Conservation (phyloP, 768 basidiomycete species). For the Multifurca ochricompacta region DNA sequence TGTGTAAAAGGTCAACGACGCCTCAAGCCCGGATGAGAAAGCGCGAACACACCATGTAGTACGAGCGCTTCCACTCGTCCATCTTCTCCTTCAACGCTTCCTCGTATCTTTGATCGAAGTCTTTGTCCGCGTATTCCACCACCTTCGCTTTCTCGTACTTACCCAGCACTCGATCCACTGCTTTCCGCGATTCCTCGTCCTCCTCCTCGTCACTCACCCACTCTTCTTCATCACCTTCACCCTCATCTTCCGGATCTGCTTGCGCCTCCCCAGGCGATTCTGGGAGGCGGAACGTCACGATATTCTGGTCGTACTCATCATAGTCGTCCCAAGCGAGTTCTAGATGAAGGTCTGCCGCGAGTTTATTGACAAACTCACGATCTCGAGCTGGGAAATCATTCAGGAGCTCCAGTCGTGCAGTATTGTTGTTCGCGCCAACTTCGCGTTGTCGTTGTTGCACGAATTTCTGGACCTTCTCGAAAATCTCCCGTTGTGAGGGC, state of each 20-base stretch:
- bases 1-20: slow-evolving; percentile 29
- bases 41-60: slow-evolving; percentile 63
- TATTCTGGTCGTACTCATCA: slow-evolving; percentile 71
- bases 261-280: slow-evolving; percentile 31
- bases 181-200: slow-evolving; percentile 63
- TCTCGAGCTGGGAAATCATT: slow-evolving; percentile 80
- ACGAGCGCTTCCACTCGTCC: slow-evolving; percentile 38
- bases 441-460: slow-evolving; percentile 42
- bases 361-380: slow-evolving; percentile 64
- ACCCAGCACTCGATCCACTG: slow-evolving; percentile 72
- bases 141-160: slow-evolving; percentile 88
- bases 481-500: slow-evolving; percentile 63
- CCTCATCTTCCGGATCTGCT: slow-evolving; percentile 33
- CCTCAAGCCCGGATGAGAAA: background rate
- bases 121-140: slow-evolving; percentile 60
- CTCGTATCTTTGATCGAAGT: slow-evolving; percentile 76
- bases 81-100: slow-evolving; percentile 23
- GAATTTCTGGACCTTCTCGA: slow-evolving; percentile 72
- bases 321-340: slow-evolving; percentile 89
- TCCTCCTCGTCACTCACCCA: slow-evolving; percentile 51
- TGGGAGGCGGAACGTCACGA: slow-evolving; percentile 63
- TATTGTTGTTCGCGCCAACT: slow-evolving; percentile 27
- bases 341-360: slow-evolving; percentile 74
- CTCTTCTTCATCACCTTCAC: slow-evolving; percentile 42
- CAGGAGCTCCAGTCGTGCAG: slow-evolving; percentile 52